Conservation (phyloP, 371 early-diverging fungal species). For the Apophysomyces ossiformis region DNA sequence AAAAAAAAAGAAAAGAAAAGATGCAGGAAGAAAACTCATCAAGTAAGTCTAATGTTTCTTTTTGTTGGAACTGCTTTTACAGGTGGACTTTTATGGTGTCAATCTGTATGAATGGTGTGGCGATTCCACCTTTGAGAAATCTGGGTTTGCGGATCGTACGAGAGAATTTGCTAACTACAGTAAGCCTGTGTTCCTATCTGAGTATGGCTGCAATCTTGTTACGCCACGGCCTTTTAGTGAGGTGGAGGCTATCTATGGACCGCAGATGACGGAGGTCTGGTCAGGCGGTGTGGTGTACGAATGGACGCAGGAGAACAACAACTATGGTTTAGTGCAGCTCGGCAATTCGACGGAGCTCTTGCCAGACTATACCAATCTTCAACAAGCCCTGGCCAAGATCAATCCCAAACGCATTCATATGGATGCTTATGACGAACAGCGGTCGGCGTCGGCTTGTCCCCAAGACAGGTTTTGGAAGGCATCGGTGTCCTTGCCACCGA, state of each 20-base stretch:
- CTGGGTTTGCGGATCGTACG: constrained; percentile 67
- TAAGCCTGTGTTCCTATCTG: constrained; percentile 69
- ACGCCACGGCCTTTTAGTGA: constrained; percentile 62
- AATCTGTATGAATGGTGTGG: constrained; percentile 77
- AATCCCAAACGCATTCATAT: constrained; percentile 56
- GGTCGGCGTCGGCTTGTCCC: constrained; percentile 58
- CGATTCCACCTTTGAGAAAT: constrained; percentile 52
- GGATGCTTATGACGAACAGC: constrained; percentile 40
- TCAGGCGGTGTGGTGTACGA: constrained; percentile 85
- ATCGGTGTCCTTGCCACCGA: constrained; percentile 62
- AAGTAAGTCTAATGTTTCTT: too few relatives aligned
- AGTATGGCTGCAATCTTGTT: constrained; percentile 68
- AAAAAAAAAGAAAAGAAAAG: too few relatives aligned
- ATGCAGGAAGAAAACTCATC: too few relatives aligned
- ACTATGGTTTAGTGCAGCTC: constrained; percentile 77
- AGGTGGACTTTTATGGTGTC: constrained; percentile 78
- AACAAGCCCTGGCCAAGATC: constrained; percentile 37
- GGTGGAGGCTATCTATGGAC: constrained; percentile 69
- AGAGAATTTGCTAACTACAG: constrained; percentile 56
- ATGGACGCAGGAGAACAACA: constrained; percentile 79
- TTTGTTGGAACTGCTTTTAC: too few relatives aligned
- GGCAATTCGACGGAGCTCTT: constrained; percentile 33
- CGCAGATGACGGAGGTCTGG: constrained; percentile 68
- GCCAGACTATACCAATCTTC: constrained; percentile 53
- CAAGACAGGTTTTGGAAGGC: constrained; percentile 62